Evolutionary conservation across 1,139 yeast species (phyloP).

Genomic region (Hemisphaericaspora lyxosophila): DNA sequence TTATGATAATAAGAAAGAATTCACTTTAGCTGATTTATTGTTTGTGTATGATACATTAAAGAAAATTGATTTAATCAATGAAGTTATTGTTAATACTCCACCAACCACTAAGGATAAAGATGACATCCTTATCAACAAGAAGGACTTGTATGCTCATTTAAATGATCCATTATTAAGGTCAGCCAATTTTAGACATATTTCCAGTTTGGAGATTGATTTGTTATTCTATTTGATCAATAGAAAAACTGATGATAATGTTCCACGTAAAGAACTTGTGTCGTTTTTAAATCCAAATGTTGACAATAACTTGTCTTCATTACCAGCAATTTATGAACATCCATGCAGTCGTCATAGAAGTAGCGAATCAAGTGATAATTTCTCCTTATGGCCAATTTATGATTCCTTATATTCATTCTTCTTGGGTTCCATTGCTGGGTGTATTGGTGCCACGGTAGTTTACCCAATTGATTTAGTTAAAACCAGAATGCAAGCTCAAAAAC

Average conservation of each 20-base stretch:
- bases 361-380: slow-evolving; percentile 39
- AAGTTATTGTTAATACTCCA: slow-evolving; percentile 58
- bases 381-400: slow-evolving; percentile 66
- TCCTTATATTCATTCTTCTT: slow-evolving; percentile 84
- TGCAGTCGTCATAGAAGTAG: slow-evolving; percentile 33
- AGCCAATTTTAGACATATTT: slow-evolving; percentile 51
- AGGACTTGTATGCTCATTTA: slow-evolving; percentile 44
- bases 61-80: slow-evolving; percentile 54
- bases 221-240: slow-evolving; percentile 48
- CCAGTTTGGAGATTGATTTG: slow-evolving; percentile 45
- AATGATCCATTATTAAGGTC: slow-evolving; percentile 54
- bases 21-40: slow-evolving; percentile 43
- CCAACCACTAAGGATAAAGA: slow-evolving; percentile 45
- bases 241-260: slow-evolving; percentile 45
- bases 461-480: slow-evolving; percentile 97
- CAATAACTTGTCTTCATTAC: slow-evolving; percentile 35
- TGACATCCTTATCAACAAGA: slow-evolving; percentile 45
- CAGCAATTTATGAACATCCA: slow-evolving; percentile 46
- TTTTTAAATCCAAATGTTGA: slow-evolving; percentile 47
- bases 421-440: slow-evolving; percentile 95
- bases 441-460: slow-evolving; percentile 97
- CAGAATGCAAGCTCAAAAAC: slow-evolving; percentile 94
- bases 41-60: slow-evolving; percentile 45
- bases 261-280: slow-evolving; percentile 53
- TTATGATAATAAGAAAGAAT: slow-evolving; percentile 31